phyloP scores from a whole-genome alignment of 2,329 filamentous ascomycete genomes.

The Ophiostoma himal-ulmi region DNA sequence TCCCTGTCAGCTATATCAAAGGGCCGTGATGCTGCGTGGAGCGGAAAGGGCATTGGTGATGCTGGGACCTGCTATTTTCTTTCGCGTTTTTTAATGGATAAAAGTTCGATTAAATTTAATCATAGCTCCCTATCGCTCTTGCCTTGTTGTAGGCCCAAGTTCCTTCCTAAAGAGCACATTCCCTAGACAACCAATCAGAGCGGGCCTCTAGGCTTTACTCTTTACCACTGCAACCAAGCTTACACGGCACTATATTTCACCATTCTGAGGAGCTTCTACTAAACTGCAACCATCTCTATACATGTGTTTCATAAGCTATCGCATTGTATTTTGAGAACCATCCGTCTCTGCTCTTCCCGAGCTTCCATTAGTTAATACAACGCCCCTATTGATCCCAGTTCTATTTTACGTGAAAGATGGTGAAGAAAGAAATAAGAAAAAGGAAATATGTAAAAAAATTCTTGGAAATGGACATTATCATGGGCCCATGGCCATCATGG shows the following conservation, averaged over 20 bases:
- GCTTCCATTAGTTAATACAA: conserved; percentile 4
- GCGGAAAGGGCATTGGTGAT: conserved; percentile 8
- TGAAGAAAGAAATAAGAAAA: background rate
- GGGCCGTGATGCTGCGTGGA: conserved; percentile 3
- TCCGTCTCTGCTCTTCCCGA: background rate
- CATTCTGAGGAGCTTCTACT: background rate
- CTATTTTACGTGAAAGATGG: background rate
- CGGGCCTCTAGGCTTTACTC: background rate
- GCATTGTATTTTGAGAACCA: conserved; percentile 1
- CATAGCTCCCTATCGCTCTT: background rate
- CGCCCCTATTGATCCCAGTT: background rate
- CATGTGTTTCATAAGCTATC: background rate
- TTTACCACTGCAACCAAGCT: background rate
- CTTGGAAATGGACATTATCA: background rate
- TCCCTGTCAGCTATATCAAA: conserved; percentile 4
- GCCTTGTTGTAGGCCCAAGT: background rate
- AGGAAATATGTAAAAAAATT: background rate
- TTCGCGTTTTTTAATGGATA: conserved; percentile 22
- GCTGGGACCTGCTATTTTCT: conserved; percentile 16
- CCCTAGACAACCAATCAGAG: background rate
- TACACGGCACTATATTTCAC: background rate
- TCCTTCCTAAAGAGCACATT: background rate
- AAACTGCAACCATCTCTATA: background rate
- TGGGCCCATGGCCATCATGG: background rate
- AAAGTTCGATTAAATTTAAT: conserved; percentile 19